Percentiles rank a stretch among this genome's conserved stretches.
phyloP scores from a whole-genome alignment of 352 stramenopile species.

The Phytophthora parvispora region DNA sequence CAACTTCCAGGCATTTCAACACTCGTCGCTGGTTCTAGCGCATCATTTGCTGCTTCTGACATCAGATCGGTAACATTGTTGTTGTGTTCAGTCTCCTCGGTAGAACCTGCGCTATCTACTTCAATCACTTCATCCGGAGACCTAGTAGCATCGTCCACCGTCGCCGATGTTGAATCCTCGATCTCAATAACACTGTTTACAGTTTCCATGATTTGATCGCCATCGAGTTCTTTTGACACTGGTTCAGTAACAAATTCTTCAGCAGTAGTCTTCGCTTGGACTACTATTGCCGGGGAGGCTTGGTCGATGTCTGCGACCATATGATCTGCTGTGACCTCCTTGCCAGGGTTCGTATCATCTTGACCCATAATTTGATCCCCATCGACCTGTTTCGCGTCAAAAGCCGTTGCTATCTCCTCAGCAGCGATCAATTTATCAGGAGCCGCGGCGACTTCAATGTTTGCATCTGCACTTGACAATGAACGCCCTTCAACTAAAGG shows the following conservation, averaged over 20 bases:
- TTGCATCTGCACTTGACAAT: neutral
- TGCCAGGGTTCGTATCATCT: neutral
- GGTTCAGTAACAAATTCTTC: neutral
- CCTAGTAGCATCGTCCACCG: neutral
- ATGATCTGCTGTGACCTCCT: neutral
- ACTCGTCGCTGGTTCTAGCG: neutral
- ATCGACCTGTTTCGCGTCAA: neutral
- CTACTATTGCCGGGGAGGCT: neutral
- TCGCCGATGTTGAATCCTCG: neutral
- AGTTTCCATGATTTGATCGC: neutral
- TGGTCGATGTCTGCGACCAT: neutral
- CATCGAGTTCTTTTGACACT: neutral
- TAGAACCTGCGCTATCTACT: conserved; percentile 9
- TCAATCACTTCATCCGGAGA: conserved; percentile 27
- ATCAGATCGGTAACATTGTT: neutral
- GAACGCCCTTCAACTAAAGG: neutral
- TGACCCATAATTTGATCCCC: conserved; percentile 12
- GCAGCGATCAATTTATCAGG: neutral
- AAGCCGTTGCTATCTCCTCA: neutral
- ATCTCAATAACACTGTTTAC: neutral
- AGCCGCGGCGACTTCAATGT: neutral
- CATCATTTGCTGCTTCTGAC: neutral
- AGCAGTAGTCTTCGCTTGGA: conserved; percentile 3
- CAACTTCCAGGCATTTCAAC: neutral
- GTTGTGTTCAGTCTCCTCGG: conserved; percentile 3